phyloP scores from a whole-genome alignment of 2,329 filamentous ascomycete genomes.

The Esteya vermicola region DNA sequence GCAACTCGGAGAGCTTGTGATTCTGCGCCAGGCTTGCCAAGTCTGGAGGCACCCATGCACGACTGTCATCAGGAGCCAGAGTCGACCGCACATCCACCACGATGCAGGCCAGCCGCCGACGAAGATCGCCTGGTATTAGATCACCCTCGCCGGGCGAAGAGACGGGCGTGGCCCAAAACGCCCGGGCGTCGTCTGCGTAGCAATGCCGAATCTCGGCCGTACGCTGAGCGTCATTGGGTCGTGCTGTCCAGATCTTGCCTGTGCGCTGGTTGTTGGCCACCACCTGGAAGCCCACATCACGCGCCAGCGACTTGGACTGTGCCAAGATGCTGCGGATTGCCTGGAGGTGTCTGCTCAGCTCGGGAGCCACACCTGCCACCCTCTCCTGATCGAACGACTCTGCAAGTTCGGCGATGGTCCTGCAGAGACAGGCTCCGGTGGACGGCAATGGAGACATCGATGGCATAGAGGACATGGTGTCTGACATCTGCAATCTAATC shows the following conservation, averaged over 20 bases:
- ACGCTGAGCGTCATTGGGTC: conserved; percentile 7
- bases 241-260: conserved; percentile 15
- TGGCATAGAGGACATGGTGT: neutral
- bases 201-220: conserved; percentile 8
- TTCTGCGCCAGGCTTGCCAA: conserved; percentile 12
- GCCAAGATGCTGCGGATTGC: conserved; percentile 10
- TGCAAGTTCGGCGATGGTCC: neutral
- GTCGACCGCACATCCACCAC: conserved; percentile 17
- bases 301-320: conserved; percentile 15
- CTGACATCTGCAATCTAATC: neutral
- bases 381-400: neutral
- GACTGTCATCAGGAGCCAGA: conserved; percentile 7
- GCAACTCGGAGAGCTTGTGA: conserved; percentile 13
- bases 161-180: conserved; percentile 17
- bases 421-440: neutral
- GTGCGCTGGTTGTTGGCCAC: conserved; percentile 17
- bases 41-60: conserved; percentile 10
- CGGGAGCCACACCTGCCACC: neutral
- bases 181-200: conserved; percentile 6
- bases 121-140: conserved; percentile 12
- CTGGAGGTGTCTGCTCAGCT: neutral
- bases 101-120: conserved; percentile 16
- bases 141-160: conserved; percentile 5
- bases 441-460: too few relatives aligned
- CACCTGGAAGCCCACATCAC: conserved; percentile 17